These are phyloP conservation scores for Phytopythium cucurbitacearum DNA, from an alignment of 352 stramenopile species.

Conservation along the genomic window DNA sequence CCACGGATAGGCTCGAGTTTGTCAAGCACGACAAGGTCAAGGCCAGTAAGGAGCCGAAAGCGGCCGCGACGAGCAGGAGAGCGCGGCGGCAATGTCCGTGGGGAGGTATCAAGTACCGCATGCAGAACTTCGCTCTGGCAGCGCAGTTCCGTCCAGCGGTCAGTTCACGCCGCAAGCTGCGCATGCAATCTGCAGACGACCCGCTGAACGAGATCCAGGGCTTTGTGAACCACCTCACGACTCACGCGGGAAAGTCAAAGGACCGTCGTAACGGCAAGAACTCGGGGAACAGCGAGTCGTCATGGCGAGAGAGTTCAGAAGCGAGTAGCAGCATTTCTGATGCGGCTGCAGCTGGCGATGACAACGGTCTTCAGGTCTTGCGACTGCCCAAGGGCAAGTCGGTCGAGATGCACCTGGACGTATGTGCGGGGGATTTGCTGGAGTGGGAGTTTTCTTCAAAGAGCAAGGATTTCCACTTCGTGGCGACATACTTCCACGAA, in stretches of 20 bases:
- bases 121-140: constrained; percentile 61
- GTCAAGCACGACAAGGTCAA: constrained; percentile 53
- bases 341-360: constrained; percentile 2
- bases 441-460: constrained; percentile 57
- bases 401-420: constrained; percentile 81
- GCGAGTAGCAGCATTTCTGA: not conserved
- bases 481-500: constrained; percentile 56
- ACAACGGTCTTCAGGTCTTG: constrained; percentile 19
- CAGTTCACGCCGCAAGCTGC: constrained; percentile 43
- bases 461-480: constrained; percentile 60
- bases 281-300: not conserved
- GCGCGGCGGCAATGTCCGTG: constrained; percentile 41
- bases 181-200: constrained; percentile 20
- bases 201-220: constrained; percentile 50
- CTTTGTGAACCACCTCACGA: constrained; percentile 49
- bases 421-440: constrained; percentile 56
- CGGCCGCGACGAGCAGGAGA: constrained; percentile 18
- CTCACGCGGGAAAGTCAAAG: constrained; percentile 5
- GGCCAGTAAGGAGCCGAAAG: constrained; percentile 4
- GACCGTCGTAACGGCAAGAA: constrained; percentile 13
- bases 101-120: constrained; percentile 69
- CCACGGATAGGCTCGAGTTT: constrained; percentile 53
- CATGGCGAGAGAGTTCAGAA: constrained; percentile 8
- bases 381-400: constrained; percentile 54
- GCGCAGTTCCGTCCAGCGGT: constrained; percentile 52